phyloP scores from a whole-genome alignment of 176 grass and related monocot species.

The Aechmea fasciata region DNA sequence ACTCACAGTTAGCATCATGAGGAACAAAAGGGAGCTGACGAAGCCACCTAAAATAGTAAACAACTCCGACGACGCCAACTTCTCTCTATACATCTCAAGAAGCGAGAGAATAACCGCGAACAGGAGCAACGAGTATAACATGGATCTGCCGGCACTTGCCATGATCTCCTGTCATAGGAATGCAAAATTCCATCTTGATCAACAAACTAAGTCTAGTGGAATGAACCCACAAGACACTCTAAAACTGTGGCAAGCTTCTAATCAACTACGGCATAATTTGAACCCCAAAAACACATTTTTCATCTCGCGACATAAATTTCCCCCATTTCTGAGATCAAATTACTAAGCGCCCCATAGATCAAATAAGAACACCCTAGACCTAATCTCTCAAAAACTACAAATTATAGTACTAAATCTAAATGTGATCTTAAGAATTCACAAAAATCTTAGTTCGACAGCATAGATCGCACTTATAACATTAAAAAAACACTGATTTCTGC shows the following conservation, averaged over 20 bases:
- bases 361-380: too few species aligned
- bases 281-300: not conserved
- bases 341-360: too few species aligned
- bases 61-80: slow-evolving; percentile 84
- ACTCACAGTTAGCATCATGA: slow-evolving; percentile 75
- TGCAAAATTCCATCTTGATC: too few species aligned
- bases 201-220: too few species aligned
- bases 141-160: slow-evolving; percentile 67
- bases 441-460: too few species aligned
- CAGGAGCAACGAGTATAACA: slow-evolving; percentile 65
- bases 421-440: too few species aligned
- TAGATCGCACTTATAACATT: too few species aligned
- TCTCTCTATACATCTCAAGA: slow-evolving; percentile 75
- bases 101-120: slow-evolving; percentile 88
- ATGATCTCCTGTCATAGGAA: slow-evolving; percentile 6
- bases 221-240: too few species aligned
- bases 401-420: too few species aligned
- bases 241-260: not conserved
- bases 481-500: too few species aligned
- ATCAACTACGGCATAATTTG: not conserved
- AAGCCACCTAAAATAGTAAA: slow-evolving; percentile 92
- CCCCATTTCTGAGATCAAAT: too few species aligned
- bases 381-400: too few species aligned
- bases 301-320: not conserved
- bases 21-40: slow-evolving; percentile 81